Evolutionary conservation across 2,329 filamentous ascomycete species (phyloP).

Genomic region (Colletotrichum australisinense): DNA sequence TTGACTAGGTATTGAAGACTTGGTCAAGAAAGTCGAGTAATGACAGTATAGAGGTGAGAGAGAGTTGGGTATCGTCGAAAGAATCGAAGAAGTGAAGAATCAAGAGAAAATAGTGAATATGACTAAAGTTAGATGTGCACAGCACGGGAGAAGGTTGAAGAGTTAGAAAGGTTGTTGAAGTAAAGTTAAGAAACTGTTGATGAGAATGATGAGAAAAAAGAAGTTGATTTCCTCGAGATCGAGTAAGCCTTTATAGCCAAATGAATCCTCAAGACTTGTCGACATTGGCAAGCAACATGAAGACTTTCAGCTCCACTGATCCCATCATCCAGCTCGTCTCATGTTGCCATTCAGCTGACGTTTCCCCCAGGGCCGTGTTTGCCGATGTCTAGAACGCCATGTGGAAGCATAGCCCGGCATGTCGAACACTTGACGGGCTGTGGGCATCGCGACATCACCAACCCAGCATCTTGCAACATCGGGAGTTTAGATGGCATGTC

Average conservation of each 20-base stretch:
- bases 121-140: constrained; percentile 10
- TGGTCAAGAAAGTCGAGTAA: background rate
- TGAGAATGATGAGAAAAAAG: background rate
- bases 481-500: constrained; percentile 23
- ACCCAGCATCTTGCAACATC: constrained; percentile 15
- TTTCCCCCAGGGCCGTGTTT: background rate
- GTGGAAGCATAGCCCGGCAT: too few relatives aligned
- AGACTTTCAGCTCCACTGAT: background rate
- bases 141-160: constrained; percentile 11
- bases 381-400: too few relatives aligned
- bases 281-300: background rate
- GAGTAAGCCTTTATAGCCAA: too few relatives aligned
- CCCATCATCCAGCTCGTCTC: background rate
- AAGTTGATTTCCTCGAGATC: too few relatives aligned
- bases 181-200: constrained; percentile 11
- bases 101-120: too few relatives aligned
- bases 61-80: background rate
- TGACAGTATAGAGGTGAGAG: too few relatives aligned
- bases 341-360: constrained; percentile 11
- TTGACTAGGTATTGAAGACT: constrained; percentile 12
- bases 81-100: constrained; percentile 11
- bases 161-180: background rate
- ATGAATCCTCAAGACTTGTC: too few relatives aligned
- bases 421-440: background rate
- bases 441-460: constrained; percentile 8